A percentile compares a stretch with the other conserved stretches of the same genome.
phyloP scores from a whole-genome alignment of 306 rosid species.

The Rosa persica region DNA sequence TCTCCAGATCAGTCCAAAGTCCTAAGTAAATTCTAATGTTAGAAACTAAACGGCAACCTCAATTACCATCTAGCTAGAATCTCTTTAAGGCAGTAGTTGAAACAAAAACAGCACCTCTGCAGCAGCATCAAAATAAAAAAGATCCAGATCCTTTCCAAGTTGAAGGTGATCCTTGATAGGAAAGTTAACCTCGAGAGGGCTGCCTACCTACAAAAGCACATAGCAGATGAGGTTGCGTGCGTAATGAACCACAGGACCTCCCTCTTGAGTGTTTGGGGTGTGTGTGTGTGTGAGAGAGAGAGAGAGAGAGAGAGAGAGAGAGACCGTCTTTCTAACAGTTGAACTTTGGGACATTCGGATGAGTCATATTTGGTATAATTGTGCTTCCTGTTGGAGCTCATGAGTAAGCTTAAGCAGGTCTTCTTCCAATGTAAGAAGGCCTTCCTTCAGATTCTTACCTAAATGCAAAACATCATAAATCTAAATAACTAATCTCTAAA shows the following conservation, averaged over 20 bases:
- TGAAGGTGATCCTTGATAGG: slow-evolving; percentile 85
- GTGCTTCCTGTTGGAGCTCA: slow-evolving; percentile 89
- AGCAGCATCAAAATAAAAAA: slow-evolving; percentile 93
- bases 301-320: slow-evolving; percentile 18
- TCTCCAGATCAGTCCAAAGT: background rate
- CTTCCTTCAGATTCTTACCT: slow-evolving; percentile 95
- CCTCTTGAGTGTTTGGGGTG: background rate
- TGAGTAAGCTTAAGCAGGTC: slow-evolving; percentile 71
- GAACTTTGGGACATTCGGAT: slow-evolving; percentile 76
- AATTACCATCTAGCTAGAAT: slow-evolving; percentile 18
- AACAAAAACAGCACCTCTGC: slow-evolving; percentile 67
- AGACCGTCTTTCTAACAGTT: slow-evolving; percentile 61
- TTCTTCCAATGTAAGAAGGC: slow-evolving; percentile 72
- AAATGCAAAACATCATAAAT: slow-evolving; percentile 11
- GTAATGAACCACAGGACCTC: slow-evolving; percentile 4
- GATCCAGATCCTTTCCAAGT: slow-evolving; percentile 85
- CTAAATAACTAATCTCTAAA: slow-evolving; percentile 12
- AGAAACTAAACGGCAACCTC: background rate
- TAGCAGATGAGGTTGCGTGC: slow-evolving; percentile 17
- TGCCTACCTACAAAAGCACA: slow-evolving; percentile 60
- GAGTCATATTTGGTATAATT: slow-evolving; percentile 80
- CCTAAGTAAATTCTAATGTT: background rate
- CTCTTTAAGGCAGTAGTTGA: slow-evolving; percentile 30
- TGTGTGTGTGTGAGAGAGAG: no score
- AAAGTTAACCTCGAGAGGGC: slow-evolving; percentile 59